Base-by-base conservation (phyloP, 1,139 yeast species). In the Kurtzmaniella quercitrusa region DNA sequence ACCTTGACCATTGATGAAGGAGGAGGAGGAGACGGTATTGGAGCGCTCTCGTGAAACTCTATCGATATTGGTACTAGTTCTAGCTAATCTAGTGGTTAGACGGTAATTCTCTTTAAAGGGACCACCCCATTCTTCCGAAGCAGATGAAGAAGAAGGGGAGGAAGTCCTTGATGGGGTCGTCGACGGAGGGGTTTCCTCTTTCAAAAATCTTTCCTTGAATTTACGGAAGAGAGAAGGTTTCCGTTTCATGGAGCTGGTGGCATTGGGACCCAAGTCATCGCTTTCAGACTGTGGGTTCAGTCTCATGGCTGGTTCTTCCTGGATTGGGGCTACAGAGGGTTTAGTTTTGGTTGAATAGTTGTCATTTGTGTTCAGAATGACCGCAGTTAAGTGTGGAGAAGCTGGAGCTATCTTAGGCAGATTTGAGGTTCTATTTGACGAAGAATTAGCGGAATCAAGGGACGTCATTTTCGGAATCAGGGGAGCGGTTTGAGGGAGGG, bases 321-420 rank as follows among this genome's bases (percentile, higher is more conserved):
- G 64, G 11, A 68, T 62, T 1, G 69, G 60, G 7, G 68, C 62
- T 16, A 67, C 61, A 3, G 70, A 58, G 0, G 75, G 73, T 42
- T 57, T 65, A 3, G 73, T 61, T 45, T 70, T 70, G 43, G 62
- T 50, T 21, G 51, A 39, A 37, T 57, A 56, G 41, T 63, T 57
- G 11, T 60, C 68, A 48, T 69, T 68, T 14, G 70, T 54, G 43
- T 69, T 69, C 46, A 72, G 67, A 19, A 68, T 66, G 23, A 49
- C 46, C 2, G 73, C 56, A 16, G 54, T 56, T 17, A 69, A 55
- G 44, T 63, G 70, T 10, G 66, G 47, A 5, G 56, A 42, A 9
- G 59, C 59, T 9, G 60, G 56, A 2, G 55, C 37, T 36, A 44
- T 17, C 15, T 41, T 37, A 25, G 37, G 21, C 38, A 7, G 45